Conservation (phyloP, 2,329 filamentous ascomycete genomes). For the Blastomyces parvus region DNA sequence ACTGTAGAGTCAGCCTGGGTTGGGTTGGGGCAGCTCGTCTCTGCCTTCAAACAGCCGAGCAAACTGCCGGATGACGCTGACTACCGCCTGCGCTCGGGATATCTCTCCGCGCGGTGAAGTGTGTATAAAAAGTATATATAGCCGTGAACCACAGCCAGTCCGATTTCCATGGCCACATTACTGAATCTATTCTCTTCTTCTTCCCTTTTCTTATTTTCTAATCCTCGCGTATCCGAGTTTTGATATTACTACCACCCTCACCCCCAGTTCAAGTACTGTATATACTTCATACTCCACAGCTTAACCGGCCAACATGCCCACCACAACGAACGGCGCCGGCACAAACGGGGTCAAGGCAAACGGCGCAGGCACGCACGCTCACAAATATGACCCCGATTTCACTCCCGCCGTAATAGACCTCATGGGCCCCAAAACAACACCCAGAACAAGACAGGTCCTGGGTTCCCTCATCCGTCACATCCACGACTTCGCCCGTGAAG, state of each 20-base stretch:
- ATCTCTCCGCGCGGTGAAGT: neutral
- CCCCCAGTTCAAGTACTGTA: too few relatives aligned
- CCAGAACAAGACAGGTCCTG: conserved; percentile 56
- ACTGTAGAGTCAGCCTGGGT: too few relatives aligned
- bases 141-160: neutral
- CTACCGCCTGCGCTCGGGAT: neutral
- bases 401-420: conserved; percentile 59
- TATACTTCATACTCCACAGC: neutral
- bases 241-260: too few relatives aligned
- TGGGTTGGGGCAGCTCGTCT: too few relatives aligned
- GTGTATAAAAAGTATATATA: too few relatives aligned
- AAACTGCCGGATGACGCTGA: neutral
- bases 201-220: neutral
- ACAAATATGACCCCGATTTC: conserved; percentile 56
- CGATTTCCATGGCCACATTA: neutral
- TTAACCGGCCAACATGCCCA: neutral
- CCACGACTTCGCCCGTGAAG: conserved; percentile 69
- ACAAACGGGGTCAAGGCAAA: neutral
- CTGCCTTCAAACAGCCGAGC: neutral
- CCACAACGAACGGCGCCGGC: neutral
- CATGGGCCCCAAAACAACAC: conserved; percentile 60
- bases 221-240: neutral
- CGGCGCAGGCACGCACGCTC: neutral
- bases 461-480: conserved; percentile 58
- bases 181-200: neutral